A percentile compares a stretch with the other conserved stretches of the same genome.
Conservation (phyloP, 176 grass and related monocot species). For the Pharus latifolius region DNA sequence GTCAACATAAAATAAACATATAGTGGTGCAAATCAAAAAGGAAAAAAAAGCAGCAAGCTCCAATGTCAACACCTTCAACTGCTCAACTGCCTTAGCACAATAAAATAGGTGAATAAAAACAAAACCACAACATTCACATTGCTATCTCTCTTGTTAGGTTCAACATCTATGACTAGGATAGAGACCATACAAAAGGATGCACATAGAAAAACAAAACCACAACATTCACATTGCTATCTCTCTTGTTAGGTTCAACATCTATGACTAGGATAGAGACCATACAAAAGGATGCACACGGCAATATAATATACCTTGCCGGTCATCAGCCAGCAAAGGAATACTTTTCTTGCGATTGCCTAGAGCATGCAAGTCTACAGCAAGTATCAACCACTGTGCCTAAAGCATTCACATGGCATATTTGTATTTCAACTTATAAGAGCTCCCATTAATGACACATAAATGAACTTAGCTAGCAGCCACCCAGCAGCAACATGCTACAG, state of each 20-base stretch:
- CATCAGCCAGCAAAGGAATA: background rate
- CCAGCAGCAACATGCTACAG: background rate
- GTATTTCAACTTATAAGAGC: background rate
- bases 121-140: background rate
- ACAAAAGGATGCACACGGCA: background rate
- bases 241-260: background rate
- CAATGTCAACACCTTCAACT: background rate
- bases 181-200: background rate
- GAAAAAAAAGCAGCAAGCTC: conserved; percentile 9
- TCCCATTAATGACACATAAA: background rate
- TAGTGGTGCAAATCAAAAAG: background rate
- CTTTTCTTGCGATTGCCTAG: background rate
- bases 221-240: background rate
- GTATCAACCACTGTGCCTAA: background rate
- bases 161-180: background rate
- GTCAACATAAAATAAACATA: background rate
- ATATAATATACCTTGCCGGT: background rate
- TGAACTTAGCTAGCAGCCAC: background rate
- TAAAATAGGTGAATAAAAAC: background rate
- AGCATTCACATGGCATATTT: background rate
- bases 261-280: background rate
- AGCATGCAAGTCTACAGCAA: background rate
- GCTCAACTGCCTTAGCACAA: background rate
- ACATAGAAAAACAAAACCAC: background rate
- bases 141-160: background rate